These are phyloP conservation scores for Cytospora piceicola DNA, from an alignment of 2,329 filamentous ascomycete genomes.

Conservation along the genomic window DNA sequence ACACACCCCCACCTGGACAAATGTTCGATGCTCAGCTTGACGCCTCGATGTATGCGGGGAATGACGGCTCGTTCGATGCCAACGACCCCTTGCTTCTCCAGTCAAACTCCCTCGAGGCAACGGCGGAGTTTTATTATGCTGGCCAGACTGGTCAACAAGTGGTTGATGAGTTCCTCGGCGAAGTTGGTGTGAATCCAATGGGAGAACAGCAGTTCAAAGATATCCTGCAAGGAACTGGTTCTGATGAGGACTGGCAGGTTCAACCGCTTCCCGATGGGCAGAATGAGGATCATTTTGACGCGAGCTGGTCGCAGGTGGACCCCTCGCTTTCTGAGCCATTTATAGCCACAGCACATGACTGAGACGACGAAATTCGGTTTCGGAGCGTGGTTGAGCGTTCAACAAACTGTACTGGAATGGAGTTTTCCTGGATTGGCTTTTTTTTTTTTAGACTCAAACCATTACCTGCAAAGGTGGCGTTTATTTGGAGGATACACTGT, in stretches of 20 bases:
- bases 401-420: background rate
- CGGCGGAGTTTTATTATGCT: background rate
- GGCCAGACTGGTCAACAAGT: background rate
- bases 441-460: slow-evolving; percentile 8
- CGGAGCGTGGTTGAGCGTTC: background rate
- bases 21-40: slow-evolving; percentile 17
- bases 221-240: slow-evolving; percentile 10
- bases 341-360: slow-evolving; percentile 24
- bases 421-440: background rate
- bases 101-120: slow-evolving; percentile 20
- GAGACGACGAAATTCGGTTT: slow-evolving; percentile 11
- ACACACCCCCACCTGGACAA: slow-evolving; percentile 22
- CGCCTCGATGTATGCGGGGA: slow-evolving; percentile 3
- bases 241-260: slow-evolving; percentile 26
- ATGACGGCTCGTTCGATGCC: slow-evolving; percentile 17
- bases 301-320: slow-evolving; percentile 24
- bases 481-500: slow-evolving; percentile 9
- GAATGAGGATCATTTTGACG: slow-evolving; percentile 23
- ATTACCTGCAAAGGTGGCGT: slow-evolving; percentile 14
- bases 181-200: background rate
- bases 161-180: background rate
- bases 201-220: slow-evolving; percentile 9
- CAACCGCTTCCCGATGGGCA: slow-evolving; percentile 25
- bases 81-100: slow-evolving; percentile 27
- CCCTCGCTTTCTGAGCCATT: slow-evolving; percentile 29